Conservation (phyloP, 2,329 filamentous ascomycete genomes). For the Colletotrichum liaoningense region DNA sequence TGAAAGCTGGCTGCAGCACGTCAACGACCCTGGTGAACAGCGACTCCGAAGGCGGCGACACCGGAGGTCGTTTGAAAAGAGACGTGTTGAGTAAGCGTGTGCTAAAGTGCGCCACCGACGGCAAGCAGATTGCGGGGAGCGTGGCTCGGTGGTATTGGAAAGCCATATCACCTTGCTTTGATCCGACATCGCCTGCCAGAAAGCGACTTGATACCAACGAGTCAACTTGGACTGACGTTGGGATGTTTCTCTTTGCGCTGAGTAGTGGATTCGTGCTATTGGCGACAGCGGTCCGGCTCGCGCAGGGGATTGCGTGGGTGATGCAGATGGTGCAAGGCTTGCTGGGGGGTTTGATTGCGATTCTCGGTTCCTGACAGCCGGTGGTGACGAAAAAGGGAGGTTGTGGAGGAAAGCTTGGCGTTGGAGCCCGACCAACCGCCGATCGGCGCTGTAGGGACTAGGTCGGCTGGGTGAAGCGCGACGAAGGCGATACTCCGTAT, state of each 20-base stretch:
- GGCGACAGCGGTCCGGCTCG: conserved; percentile 14
- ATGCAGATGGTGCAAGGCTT: conserved; percentile 10
- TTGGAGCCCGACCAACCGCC: conserved; percentile 22
- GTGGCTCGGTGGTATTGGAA: conserved; percentile 14
- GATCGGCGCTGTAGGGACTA: conserved; percentile 20
- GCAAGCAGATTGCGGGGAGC: conserved; percentile 23
- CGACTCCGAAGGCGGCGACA: conserved; percentile 33
- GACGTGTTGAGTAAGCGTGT: conserved; percentile 1
- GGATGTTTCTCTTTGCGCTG: conserved; percentile 4
- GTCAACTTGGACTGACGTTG: conserved; percentile 27
- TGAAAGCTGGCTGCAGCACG: conserved; percentile 13
- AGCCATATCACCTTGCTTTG: conserved; percentile 26
- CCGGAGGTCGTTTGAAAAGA: conserved; percentile 32
- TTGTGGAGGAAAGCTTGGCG: conserved; percentile 23
- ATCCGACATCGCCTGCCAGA: conserved; percentile 29
- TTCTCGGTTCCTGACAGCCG: conserved; percentile 24
- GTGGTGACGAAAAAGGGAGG: conserved; percentile 25
- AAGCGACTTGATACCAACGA: conserved; percentile 21
- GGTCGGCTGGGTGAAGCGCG: conserved; percentile 2
- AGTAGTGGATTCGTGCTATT: conserved; percentile 19
- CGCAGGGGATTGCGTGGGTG: conserved; percentile 21
- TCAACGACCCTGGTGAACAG: neutral
- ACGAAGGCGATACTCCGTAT: conserved; percentile 5
- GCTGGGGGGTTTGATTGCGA: conserved; percentile 24
- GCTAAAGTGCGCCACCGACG: conserved; percentile 10